Evolutionary conservation across 768 basidiomycete species (phyloP), one percentile per base, ranked within the genome.

Genomic region (Fibroporia radiculosa): DNA sequence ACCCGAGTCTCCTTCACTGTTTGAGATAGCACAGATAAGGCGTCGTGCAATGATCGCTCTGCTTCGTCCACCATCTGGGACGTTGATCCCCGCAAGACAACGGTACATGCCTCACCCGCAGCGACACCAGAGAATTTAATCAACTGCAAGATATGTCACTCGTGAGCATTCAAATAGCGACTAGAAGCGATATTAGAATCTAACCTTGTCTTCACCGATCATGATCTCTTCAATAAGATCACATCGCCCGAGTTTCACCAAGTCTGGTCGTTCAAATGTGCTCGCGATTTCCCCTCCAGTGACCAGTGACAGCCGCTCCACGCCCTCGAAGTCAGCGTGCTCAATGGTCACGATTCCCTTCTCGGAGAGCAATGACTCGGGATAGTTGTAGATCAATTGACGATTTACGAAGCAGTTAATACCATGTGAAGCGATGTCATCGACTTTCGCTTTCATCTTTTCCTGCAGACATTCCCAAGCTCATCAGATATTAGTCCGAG

Each of bases 41-140:
- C 96, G 54, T 99, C 96, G 59, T 98, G 96, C 35, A 99, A 69
- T 1, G 95, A 98, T 10, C 96, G 84, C 58, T 98, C 96, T 1
- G 96, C 96, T 63, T 99, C 96, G 56, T 98, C 96, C 20, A 99
- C 85, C 95, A 99, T 99, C 62, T 99, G 96, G 50, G 84, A 85
- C 18, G 96, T 98, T 29, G 93, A 96, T 12, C 96, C 96, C 27
- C 96, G 88, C 6, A 99, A 77, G 23, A 99, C 95, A 42, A 98
- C 93, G 0, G 96, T 99, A 63, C 96, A 98, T 18, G 96, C 96
- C 65, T 95, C 83, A 11, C 95, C 95, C 16, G 95, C 93, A 11
- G 93, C 93, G 32, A 99, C 95, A 33, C 96, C 96, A 7, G 96
- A 98, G 74, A 99, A 99, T 69, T 98, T 99, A 71, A 98, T 96